A percentile compares a stretch with the other conserved stretches of the same genome.
Evolutionary conservation across 805 yeast genomes (phyloP).

Genomic region (Cyberlindnera xishuangbannaensis): DNA sequence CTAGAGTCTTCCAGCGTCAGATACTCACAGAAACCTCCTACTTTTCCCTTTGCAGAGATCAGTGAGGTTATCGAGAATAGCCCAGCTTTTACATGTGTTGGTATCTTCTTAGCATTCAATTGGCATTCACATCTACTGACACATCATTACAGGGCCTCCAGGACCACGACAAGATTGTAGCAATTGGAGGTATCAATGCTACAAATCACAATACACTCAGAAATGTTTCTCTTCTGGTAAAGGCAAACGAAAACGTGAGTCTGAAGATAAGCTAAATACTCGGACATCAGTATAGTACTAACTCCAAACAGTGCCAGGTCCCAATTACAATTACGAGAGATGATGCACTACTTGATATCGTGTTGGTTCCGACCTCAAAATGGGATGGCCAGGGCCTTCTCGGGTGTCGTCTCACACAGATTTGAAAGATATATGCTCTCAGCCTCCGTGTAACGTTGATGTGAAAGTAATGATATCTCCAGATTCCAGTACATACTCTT

Average conservation of each 20-base stretch:
- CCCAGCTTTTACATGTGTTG: slow-evolving; percentile 43
- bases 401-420: slow-evolving; percentile 22
- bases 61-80: slow-evolving; percentile 20
- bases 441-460: slow-evolving; percentile 94
- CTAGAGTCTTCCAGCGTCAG: background rate
- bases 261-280: background rate
- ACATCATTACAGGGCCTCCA: slow-evolving; percentile 39
- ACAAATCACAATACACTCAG: slow-evolving; percentile 48
- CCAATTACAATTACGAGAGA: slow-evolving; percentile 3
- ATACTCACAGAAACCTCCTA: background rate
- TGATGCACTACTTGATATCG: slow-evolving; percentile 2
- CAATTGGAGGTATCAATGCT: slow-evolving; percentile 49
- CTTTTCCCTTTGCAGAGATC: slow-evolving; percentile 49
- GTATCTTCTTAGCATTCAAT: background rate
- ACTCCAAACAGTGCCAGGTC: slow-evolving; percentile 1
- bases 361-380: slow-evolving; percentile 9
- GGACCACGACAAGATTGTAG: slow-evolving; percentile 38
- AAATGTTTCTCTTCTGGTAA: slow-evolving; percentile 39
- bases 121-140: slow-evolving; percentile 3
- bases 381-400: slow-evolving; percentile 28
- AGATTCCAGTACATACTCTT: slow-evolving; percentile 66
- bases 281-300: background rate
- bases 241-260: slow-evolving; percentile 32
- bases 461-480: slow-evolving; percentile 84
- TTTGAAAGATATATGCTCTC: slow-evolving; percentile 14